A percentile compares a stretch with the other conserved stretches of the same genome.
Evolutionary conservation across 352 stramenopile genomes (phyloP).

Genomic region (Bremia lactucae): DNA sequence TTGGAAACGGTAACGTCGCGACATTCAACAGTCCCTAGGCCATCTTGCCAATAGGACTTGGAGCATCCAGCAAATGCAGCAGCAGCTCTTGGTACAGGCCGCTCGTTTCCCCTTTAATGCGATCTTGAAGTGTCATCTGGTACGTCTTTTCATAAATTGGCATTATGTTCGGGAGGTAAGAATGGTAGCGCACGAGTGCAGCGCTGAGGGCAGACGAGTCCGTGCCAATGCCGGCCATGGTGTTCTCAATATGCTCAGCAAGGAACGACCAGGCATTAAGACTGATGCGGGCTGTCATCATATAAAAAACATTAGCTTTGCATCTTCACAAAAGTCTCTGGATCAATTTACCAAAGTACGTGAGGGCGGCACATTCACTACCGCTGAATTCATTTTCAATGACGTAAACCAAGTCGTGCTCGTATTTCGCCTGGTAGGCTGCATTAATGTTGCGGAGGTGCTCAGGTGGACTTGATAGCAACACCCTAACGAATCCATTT

Average conservation of each 20-base stretch:
- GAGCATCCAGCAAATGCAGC: slow-evolving; percentile 39
- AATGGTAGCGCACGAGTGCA: slow-evolving; percentile 60
- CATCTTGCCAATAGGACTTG: slow-evolving; percentile 22
- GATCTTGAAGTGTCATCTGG: slow-evolving; percentile 45
- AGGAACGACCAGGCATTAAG: slow-evolving; percentile 52
- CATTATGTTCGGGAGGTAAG: slow-evolving; percentile 41
- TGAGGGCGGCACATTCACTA: slow-evolving; percentile 34
- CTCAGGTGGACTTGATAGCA: slow-evolving; percentile 46
- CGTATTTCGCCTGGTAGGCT: slow-evolving; percentile 50
- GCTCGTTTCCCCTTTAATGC: slow-evolving; percentile 37
- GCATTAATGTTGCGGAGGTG: slow-evolving; percentile 49
- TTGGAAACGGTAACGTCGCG: not conserved
- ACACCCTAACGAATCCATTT: slow-evolving; percentile 46
- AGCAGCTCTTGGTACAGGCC: slow-evolving; percentile 60
- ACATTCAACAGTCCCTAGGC: slow-evolving; percentile 5
- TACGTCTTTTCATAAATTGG: slow-evolving; percentile 47
- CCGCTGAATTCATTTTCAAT: slow-evolving; percentile 65
- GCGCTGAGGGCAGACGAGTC: slow-evolving; percentile 53
- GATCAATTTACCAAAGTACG: slow-evolving; percentile 33
- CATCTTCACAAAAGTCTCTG: not conserved
- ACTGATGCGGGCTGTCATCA: slow-evolving; percentile 28
- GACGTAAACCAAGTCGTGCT: slow-evolving; percentile 39
- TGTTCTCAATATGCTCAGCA: slow-evolving; percentile 44
- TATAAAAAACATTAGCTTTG: slow-evolving; percentile 1
- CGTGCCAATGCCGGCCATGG: slow-evolving; percentile 63